Evolutionary conservation across 768 basidiomycete genomes (phyloP).

Genomic region (Stropharia rugosoannulata): DNA sequence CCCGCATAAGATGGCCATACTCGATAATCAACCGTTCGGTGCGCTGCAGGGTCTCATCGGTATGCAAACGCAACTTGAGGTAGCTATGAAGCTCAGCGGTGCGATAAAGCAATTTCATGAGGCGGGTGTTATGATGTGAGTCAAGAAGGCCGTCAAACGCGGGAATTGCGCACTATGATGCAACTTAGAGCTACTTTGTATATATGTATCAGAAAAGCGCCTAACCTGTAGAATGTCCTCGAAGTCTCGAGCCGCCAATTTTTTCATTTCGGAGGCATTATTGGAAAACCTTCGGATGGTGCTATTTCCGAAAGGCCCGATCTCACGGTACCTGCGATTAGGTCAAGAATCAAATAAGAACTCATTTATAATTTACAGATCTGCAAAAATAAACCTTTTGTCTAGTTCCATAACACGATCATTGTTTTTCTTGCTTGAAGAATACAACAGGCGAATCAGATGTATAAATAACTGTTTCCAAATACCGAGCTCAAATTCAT

Average conservation of each 20-base stretch:
- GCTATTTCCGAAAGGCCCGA: slow-evolving; percentile 18
- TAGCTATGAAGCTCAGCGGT: slow-evolving; percentile 32
- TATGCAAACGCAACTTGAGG: slow-evolving; percentile 28
- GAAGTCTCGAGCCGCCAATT: slow-evolving; percentile 1
- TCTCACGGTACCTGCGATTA: slow-evolving; percentile 20
- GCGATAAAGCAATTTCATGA: slow-evolving; percentile 24
- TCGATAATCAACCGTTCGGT: slow-evolving; percentile 24
- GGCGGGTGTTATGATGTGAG: slow-evolving; percentile 10
- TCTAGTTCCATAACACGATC: neutral
- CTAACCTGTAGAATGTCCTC: slow-evolving; percentile 9
- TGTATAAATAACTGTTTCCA: neutral
- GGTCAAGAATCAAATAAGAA: neutral
- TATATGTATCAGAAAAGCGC: slow-evolving; percentile 5
- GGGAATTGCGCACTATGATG: slow-evolving; percentile 32
- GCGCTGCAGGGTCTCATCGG: slow-evolving; percentile 11
- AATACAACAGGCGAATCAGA: neutral
- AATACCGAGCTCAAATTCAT: neutral
- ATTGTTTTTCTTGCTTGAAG: neutral
- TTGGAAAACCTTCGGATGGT: neutral
- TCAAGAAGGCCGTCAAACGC: slow-evolving; percentile 35
- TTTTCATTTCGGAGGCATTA: slow-evolving; percentile 3
- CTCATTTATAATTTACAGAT: too few species aligned
- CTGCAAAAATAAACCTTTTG: neutral
- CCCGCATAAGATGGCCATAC: slow-evolving; percentile 27
- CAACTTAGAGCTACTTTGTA: neutral